Base-by-base conservation (phyloP, 495 filamentous ascomycete species). In the Lepraria neglecta region DNA sequence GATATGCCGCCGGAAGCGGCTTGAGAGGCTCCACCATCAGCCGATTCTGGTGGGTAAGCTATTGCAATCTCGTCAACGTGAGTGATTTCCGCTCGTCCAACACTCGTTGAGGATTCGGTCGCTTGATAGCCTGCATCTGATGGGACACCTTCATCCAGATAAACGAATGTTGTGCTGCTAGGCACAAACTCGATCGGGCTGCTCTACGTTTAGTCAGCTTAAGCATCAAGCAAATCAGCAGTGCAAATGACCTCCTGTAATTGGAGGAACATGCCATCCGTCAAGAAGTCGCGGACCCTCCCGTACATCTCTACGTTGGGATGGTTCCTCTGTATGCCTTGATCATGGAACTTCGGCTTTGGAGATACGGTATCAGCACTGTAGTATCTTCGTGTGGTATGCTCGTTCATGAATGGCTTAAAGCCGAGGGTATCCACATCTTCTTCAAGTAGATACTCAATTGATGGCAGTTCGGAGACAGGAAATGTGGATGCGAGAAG, bases 351-450 rank as follows among this genome's bases (percentile, higher is more conserved):
- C 44, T 78, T 77, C 27, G 81, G 78, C 64, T 87, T 89, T 57
- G 73, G 60, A n/a, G 11, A 33, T 33, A 4, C 30, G 19, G 65
- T 67, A 9, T 69, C 63, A 64, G 69, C 69, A 35, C 70, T 70
- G 60, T 79, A 72, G 68, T 82, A 83, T 64, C 78, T 74, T 35
- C 75, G 75, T 55, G 64, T 73, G n/a, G 78, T 80, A 24, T 75
- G 64, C 11, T 79, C 72, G 59, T 79, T 74, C 27, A 78, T 70
- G 24, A 94, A 73, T 6, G 89, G 89, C 57, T 78, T 75, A 71
- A 91, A 90, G n/a, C 86, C 86, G 58, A 90, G 75, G 19, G 82
- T 89, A 40, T 87, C 82, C 63, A 83, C 84, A 69, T 94, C 89
- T 69, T 94, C 89, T 59, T 88, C 84, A 2, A 94, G 76, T 54